Evolutionary conservation across 2,329 filamentous ascomycete species (phyloP).

Genomic region (Aspergillus sp.): DNA sequence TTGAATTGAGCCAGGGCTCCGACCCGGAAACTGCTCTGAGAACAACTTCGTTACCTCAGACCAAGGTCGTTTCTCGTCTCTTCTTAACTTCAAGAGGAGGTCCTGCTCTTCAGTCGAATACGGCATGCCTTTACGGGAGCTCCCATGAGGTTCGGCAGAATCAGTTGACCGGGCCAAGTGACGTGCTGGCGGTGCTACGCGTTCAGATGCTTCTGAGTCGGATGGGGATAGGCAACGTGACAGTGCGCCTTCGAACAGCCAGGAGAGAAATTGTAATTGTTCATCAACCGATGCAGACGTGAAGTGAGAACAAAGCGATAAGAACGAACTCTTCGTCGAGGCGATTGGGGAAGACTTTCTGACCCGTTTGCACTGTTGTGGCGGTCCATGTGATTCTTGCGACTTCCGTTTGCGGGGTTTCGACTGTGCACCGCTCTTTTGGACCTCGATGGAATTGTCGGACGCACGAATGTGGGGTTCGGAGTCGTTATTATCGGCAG

Average conservation of each 20-base stretch:
- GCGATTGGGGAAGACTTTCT: constrained; percentile 1
- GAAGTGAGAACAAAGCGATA: constrained; percentile 10
- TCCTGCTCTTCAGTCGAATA: constrained; percentile 5
- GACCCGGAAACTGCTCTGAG: constrained; percentile 9
- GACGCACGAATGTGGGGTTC: constrained; percentile 3
- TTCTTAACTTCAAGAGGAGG: constrained; percentile 10
- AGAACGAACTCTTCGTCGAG: constrained; percentile 3
- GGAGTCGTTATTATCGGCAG: not conserved
- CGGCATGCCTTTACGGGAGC: constrained; percentile 6
- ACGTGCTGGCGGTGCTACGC: constrained; percentile 4
- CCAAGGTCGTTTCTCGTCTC: constrained; percentile 11
- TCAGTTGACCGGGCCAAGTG: constrained; percentile 4
- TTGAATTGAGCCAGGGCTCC: constrained; percentile 10
- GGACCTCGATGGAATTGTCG: not conserved
- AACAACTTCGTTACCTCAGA: constrained; percentile 9
- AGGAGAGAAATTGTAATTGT: constrained; percentile 9
- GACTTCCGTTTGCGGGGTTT: constrained; percentile 1
- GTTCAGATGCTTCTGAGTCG: not conserved
- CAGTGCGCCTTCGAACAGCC: constrained; percentile 11
- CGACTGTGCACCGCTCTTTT: not conserved
- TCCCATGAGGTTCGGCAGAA: not conserved
- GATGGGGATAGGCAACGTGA: constrained; percentile 1
- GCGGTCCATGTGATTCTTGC: not conserved
- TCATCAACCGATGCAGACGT: constrained; percentile 5
- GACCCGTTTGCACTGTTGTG: constrained; percentile 1